These are phyloP conservation scores for Scutellaria baicalensis DNA, from an alignment of 257 asterid species.

Conservation along the genomic window DNA sequence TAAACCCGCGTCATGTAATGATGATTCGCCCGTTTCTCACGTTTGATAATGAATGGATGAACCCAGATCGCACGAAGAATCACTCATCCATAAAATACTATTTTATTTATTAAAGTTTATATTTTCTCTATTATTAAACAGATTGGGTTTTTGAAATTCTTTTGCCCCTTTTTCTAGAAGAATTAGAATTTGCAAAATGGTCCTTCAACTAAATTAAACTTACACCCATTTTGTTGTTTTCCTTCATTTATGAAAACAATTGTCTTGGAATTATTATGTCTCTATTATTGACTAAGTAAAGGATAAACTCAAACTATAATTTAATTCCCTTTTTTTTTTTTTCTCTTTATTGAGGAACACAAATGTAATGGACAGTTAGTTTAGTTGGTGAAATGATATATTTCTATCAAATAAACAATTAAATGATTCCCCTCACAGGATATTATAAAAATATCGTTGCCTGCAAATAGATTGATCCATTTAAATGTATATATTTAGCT, in stretches of 20 bases:
- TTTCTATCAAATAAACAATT: too few relatives aligned
- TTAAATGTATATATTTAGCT: too few relatives aligned
- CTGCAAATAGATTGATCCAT: too few relatives aligned
- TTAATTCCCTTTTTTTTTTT: too few relatives aligned
- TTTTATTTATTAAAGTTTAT: neutral
- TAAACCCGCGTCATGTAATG: neutral
- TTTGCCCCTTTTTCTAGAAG: neutral
- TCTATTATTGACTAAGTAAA: too few relatives aligned
- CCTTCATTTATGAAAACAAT: neutral
- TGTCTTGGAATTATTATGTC: neutral
- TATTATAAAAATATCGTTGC: too few relatives aligned
- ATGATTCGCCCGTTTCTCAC: neutral
- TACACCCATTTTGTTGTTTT: neutral
- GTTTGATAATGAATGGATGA: neutral
- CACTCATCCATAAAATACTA: neutral
- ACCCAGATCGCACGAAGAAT: neutral
- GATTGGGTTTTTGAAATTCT: neutral
- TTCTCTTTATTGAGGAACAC: too few relatives aligned
- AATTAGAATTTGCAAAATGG: neutral
- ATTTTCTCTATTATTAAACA: neutral
- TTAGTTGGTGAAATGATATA: too few relatives aligned
- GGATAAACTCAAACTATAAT: too few relatives aligned
- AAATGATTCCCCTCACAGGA: too few relatives aligned
- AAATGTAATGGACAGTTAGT: too few relatives aligned
- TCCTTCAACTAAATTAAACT: neutral